Base-by-base conservation (phyloP, 768 basidiomycete genomes). In the Paxillus ammoniavirescens region DNA sequence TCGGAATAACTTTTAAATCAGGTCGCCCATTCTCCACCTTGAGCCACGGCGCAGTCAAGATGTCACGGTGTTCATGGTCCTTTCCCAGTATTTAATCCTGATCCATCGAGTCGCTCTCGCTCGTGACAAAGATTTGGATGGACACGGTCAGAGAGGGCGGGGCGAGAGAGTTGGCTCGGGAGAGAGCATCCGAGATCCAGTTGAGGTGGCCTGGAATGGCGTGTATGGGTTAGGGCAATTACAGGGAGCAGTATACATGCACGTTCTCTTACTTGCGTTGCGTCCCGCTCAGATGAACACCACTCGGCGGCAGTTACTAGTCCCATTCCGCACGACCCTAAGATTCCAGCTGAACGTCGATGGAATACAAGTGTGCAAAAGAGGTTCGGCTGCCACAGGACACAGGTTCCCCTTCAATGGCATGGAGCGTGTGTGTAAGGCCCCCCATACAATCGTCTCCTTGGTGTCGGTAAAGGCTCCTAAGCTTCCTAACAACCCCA, bases 251-350 rank as follows among this genome's bases (percentile, higher is more conserved):
- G 37, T 23, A 15, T 15, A n/a, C 15, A 35, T 3, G 14, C 26
- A 1, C n/a, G 1, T 33, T 9, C 55, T 59, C 62, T 61, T 58
- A 81, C 81, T 71, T 28, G 71, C 62, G 48, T 80, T 75, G 26
- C 80, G 75, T 23, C 82, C 68, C 1, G 72, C 66, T 82, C 81
- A 83, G 10, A 82, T 70, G 56, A 83, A 81, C 5, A 81, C 71
- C 12, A 80, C 69, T 41, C 79, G 70, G 10, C 70, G 68, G 42
- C 68, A 68, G 6, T 14, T 51, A 26, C 46, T 53, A 4, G 50
- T 43, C 10, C 57, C 57, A 9, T 56, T 62, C 31, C 65, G 63
- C 1, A 61, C 65, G 17, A 55, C 38, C 50, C 70, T 71, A 40
- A 18, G 46, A 50, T 17, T 5, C 30, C 1, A 41, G 17, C 8